Base-by-base conservation (phyloP, 1,284 basidiomycete species). In the Cutaneotrichosporon cavernicola region DNA sequence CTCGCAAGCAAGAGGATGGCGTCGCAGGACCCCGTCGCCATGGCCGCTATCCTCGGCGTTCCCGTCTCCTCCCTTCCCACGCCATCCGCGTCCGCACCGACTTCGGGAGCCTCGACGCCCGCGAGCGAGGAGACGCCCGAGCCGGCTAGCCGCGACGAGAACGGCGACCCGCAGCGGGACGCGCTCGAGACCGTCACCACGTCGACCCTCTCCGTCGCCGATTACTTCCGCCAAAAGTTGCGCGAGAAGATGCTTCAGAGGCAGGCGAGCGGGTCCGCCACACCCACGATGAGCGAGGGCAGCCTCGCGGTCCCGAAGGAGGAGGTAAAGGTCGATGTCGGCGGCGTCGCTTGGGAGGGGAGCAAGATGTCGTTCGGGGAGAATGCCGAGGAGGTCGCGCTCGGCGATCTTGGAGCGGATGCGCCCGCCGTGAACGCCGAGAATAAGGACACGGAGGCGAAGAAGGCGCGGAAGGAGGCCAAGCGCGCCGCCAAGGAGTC, bases 21-120 rank as follows among this genome's bases (percentile, higher is more conserved):
- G 9, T 76, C 78, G 3, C 71, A 71, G 31, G 77, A 76, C 10
- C 76, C 80, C 2, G 77, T 78, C n/a, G 80, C 80, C 0, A 72
- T 81, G 31, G 80, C 80, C 11, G 80, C 79, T 60, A 81, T 81
- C 34, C 75, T 81, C 7, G 80, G 80, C 36, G 75, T 81, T 5
- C 72, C 79, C 4, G 60, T 76, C 6, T 72, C 74, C 0, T 76
- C 76, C 14, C 70, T 77, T 18, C 71, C 75, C 11, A 34, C 71
- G 3, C 70, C 73, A 13, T 59, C 68, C 9, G 49, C 65, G 22
- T 61, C 65, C 5, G 40, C 67, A 1, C 58, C 69, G 4, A 30
- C 66, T 6, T 65, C 71, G 10, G 61, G 58, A 4, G 26, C 66
- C 10, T 55, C 72, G 6, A 69, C 72, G 11, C 70, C 74, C 8